Base-by-base conservation (phyloP, 805 yeast genomes). In the Candida rishiriensis region DNA sequence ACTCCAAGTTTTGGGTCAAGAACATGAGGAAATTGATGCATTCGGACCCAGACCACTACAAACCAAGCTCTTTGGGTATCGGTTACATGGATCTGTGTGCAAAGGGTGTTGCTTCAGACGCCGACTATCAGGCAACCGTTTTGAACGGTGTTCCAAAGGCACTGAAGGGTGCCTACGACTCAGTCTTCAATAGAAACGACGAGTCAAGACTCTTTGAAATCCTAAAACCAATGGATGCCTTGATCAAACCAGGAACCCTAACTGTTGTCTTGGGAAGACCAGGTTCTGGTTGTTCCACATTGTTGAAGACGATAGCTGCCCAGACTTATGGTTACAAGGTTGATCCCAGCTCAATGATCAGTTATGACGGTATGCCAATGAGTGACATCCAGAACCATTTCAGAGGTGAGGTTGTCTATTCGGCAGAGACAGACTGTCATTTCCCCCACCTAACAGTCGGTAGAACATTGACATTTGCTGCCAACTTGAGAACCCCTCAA, bases 191-290 rank as follows among this genome's bases (percentile, higher is more conserved):
- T 35, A 44, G 38, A 46, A 62, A 54, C 54, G 67, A 50, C 50
- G 45, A 55, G 32, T 53, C 63, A 29, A 54, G 67, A 47, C 65
- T 57, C 44, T 79, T 76, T 50, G 77, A 75, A 48, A 81, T 77
- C 49, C 68, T 77, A 60, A 81, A 80, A 57, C 73, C 83, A 29
- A 80, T 81, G 85, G 85, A 81, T 54, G 88, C 82, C 14, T 42
- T 75, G 3, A 68, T 81, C 43, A 66, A 66, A 41, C 81, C 86
- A 3, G 88, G 88, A 39, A 82, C 81, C 48, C 66, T 83, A 38
- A 74, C 84, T 8, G 84, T 83, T 40, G 88, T 85, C 10, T 67
- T 85, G 38, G 91, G 93, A 45, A 75, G 90, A 63, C 91, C 91
- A 1, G 91, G 91, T 56, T 78, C 88, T n/a, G 88, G 89, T 51